These are phyloP conservation scores for Candolleomyces eurysporus DNA, from an alignment of 768 basidiomycete species.

Conservation along the genomic window DNA sequence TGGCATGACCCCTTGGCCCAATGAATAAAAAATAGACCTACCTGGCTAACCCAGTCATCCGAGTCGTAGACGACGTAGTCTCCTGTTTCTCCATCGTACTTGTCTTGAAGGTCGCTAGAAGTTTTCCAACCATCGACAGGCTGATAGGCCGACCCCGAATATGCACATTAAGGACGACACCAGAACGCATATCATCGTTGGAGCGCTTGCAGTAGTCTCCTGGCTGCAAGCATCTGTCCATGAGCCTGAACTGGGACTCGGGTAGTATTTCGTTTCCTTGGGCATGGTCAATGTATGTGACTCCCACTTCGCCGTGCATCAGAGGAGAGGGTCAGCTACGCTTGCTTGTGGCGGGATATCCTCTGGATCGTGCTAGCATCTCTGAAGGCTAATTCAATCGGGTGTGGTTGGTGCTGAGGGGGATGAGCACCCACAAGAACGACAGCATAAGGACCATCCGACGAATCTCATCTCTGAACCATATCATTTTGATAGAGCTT, in stretches of 20 bases:
- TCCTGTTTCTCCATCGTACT: slow-evolving; percentile 64
- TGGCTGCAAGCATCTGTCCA: slow-evolving; percentile 73
- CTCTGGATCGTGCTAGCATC: slow-evolving; percentile 88
- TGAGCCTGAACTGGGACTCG: slow-evolving; percentile 65
- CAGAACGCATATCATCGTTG: slow-evolving; percentile 71
- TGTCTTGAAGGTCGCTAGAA: slow-evolving; percentile 53
- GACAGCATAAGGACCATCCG: slow-evolving; percentile 49
- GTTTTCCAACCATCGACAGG: slow-evolving; percentile 62
- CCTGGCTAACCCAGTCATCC: slow-evolving; percentile 92
- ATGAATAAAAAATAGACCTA: slow-evolving; percentile 32
- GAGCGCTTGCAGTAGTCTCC: slow-evolving; percentile 84
- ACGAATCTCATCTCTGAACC: slow-evolving; percentile 40
- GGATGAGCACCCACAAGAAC: slow-evolving; percentile 54
- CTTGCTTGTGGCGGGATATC: slow-evolving; percentile 49
- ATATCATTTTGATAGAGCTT: slow-evolving; percentile 72
- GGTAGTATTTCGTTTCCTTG: slow-evolving; percentile 66
- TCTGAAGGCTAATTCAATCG: slow-evolving; percentile 38
- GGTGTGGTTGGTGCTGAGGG: background rate
- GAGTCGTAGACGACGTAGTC: slow-evolving; percentile 80
- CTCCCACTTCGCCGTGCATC: slow-evolving; percentile 76
- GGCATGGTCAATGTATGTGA: slow-evolving; percentile 57
- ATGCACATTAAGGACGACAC: slow-evolving; percentile 64
- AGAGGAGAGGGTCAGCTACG: slow-evolving; percentile 68
- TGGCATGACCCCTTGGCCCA: background rate
- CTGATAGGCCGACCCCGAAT: slow-evolving; percentile 67